Conservation (phyloP, 805 yeast genomes). For the Lachancea dasiensis region DNA sequence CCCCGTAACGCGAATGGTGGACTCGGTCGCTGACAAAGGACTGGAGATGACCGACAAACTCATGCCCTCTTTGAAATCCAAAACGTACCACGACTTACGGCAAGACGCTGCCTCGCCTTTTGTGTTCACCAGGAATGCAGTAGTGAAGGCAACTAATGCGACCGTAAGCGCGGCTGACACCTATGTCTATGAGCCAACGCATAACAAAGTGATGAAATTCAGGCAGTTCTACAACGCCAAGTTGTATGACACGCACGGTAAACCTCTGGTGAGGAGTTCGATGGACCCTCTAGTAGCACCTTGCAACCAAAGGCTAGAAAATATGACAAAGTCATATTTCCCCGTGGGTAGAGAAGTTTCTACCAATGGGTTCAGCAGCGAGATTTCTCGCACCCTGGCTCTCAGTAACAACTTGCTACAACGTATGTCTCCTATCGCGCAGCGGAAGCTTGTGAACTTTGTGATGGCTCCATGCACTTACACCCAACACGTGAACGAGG, state of each 20-base stretch:
- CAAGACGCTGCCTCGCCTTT: conserved; percentile 49
- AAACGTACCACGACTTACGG: conserved; percentile 44
- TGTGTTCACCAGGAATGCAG: conserved; percentile 38
- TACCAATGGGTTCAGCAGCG: conserved; percentile 46
- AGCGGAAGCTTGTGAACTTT: conserved; percentile 23
- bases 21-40: conserved; percentile 49
- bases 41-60: conserved; percentile 51
- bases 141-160: conserved; percentile 33
- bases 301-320: conserved; percentile 48
- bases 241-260: conserved; percentile 53
- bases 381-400: conserved; percentile 46
- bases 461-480: conserved; percentile 34
- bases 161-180: conserved; percentile 29
- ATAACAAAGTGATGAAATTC: conserved; percentile 40
- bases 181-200: conserved; percentile 43
- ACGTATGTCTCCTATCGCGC: conserved; percentile 35
- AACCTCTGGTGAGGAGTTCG: conserved; percentile 55
- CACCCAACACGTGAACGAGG: conserved; percentile 32
- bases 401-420: conserved; percentile 37
- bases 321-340: conserved; percentile 38
- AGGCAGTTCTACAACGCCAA: conserved; percentile 48
- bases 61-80: conserved; percentile 55
- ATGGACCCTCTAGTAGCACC: conserved; percentile 61
- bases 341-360: conserved; percentile 42
- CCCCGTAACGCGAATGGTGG: conserved; percentile 43